Conservation (phyloP, 257 asterid genomes). For the Misopates orontium region DNA sequence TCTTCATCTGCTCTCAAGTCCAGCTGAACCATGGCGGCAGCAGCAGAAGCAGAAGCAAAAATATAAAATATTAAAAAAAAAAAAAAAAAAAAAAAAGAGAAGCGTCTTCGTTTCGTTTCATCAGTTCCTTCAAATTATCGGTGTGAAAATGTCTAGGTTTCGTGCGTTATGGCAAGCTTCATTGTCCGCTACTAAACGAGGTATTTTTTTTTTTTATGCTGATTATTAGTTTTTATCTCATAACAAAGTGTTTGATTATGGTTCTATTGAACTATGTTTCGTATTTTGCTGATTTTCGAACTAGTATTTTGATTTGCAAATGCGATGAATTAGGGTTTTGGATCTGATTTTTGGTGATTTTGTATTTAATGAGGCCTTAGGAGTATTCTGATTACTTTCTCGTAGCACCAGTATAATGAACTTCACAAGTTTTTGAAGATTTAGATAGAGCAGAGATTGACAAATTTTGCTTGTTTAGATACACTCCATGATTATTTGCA, state of each 20-base stretch:
- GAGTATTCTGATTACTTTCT: background rate
- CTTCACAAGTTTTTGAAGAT: conserved; percentile 1
- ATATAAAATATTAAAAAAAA: too few relatives aligned
- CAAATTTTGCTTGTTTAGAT: conserved; percentile 1
- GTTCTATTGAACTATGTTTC: background rate
- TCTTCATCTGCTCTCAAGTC: too few relatives aligned
- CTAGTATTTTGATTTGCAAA: background rate
- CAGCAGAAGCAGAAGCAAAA: too few relatives aligned
- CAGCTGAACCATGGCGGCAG: too few relatives aligned
- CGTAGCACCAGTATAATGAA: background rate
- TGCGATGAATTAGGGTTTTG: background rate
- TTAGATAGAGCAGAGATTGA: background rate
- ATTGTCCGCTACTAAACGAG: conserved; percentile 74
- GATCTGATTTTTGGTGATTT: conserved; percentile 2
- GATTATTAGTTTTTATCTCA: background rate
- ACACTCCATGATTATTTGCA: background rate
- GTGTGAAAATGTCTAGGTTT: conserved; percentile 61
- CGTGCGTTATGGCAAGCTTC: conserved; percentile 78
- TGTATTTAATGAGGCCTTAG: background rate
- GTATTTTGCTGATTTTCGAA: background rate
- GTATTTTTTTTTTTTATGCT: conserved; percentile 25
- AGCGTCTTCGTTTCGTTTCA: too few relatives aligned
- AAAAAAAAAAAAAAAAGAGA: too few relatives aligned
- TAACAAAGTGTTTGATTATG: background rate
- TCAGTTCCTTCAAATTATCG: too few relatives aligned